Conservation (phyloP, 139 green algal genomes). For the Volvox reticuliferus region DNA sequence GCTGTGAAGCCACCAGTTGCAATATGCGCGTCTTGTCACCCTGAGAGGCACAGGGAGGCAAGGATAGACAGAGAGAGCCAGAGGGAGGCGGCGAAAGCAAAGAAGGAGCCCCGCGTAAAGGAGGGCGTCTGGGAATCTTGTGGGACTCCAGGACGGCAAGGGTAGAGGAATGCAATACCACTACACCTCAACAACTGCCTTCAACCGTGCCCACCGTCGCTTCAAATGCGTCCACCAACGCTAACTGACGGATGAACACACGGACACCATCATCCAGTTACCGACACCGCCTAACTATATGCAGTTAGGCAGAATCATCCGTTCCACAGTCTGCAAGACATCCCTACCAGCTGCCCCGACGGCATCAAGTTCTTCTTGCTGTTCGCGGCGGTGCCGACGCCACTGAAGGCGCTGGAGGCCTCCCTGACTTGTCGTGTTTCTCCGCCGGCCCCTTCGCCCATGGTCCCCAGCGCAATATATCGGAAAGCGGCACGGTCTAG, state of each 20-base stretch:
- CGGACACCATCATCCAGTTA: background rate
- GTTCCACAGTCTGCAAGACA: background rate
- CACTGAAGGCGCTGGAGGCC: background rate
- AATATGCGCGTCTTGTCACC: conserved; percentile 34
- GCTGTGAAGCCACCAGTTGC: background rate
- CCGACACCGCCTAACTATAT: background rate
- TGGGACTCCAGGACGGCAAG: no score
- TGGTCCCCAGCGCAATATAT: background rate
- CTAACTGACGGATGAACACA: background rate
- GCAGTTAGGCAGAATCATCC: background rate
- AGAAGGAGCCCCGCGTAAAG: no score
- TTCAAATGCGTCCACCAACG: no score
- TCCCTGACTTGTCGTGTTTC: background rate
- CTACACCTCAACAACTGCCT: no score
- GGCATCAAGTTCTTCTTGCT: background rate
- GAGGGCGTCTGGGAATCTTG: no score
- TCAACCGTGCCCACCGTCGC: no score
- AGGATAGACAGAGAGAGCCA: background rate
- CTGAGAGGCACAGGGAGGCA: background rate
- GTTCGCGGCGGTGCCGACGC: background rate
- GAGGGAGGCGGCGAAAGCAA: background rate
- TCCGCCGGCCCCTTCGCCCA: background rate
- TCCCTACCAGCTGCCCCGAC: background rate
- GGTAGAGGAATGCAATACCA: no score
- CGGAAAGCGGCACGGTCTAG: conserved; percentile 24